Base-by-base conservation (phyloP, 176 grass and related monocot species). In the Triticum urartu region DNA sequence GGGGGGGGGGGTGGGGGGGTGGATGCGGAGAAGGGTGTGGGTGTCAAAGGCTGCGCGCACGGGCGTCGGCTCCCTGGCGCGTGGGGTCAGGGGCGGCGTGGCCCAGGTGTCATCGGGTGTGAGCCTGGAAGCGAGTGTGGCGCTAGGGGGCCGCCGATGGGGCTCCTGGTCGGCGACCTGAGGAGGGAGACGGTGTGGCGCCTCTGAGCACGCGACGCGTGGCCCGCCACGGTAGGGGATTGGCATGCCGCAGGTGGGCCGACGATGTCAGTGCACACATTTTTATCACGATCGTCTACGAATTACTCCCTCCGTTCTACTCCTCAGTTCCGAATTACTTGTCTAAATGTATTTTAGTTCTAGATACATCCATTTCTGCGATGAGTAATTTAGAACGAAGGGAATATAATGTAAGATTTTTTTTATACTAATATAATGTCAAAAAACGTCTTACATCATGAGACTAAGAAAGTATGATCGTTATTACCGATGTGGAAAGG, bases 41-140 rank as follows among this genome's bases (percentile, higher is more conserved):
- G 74, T 5, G 66, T 40, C 14, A 17, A 17, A 34, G 47, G 64
- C 64, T 48, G 52, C n/a, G 52, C 9, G 42, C 48, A 83, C 58
- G 1, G 0, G 4, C 5, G 18, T 1, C 32, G 0, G 14, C 0
- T 40, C 0, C 2, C 33, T 90, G 89, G 1, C 5, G 5, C 2
- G 45, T 75, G 80, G 80, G 42, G 3, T 43, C 0, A 0, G 0
- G 0, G 3, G 0, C 0, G 0, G 0, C 5, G 0, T 12, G 80
- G 80, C 85, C 84, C 59, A 0, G 34, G 0, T 73, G 74, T 87
- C 84, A 86, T 2, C 0, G 20, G 10, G 9, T 7, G 0, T 6
- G 0, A 3, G 2, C 8, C 0, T 1, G 2, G 21, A 18, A 9
- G 67, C 17, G 6, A 5, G 42, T 7, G 65, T 79, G 79, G 40